These are phyloP conservation scores for Populus pruinosa DNA, from an alignment of 345 rosid genomes.

Conservation along the genomic window DNA sequence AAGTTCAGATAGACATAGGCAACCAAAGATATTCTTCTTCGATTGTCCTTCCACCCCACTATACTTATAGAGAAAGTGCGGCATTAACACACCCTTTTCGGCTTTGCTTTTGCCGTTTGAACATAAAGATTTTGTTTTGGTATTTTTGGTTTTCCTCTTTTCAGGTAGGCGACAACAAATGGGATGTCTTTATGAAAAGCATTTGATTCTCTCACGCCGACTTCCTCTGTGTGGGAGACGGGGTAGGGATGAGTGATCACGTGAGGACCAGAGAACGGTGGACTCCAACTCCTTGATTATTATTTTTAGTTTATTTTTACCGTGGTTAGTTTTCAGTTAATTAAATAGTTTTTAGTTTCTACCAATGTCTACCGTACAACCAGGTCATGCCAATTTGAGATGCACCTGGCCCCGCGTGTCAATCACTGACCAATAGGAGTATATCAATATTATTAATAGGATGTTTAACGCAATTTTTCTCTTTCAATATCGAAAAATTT, in stretches of 20 bases:
- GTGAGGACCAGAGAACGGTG: conserved; percentile 9
- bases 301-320: conserved; percentile 10
- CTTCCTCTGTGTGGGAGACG: not conserved
- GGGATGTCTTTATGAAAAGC: conserved; percentile 31
- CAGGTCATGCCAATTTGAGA: not conserved
- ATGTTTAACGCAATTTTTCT: too few relatives aligned
- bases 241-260: conserved; percentile 15
- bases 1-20: not conserved
- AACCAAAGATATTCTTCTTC: conserved; percentile 19
- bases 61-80: not conserved
- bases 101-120: conserved; percentile 14
- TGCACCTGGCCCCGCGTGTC: not conserved
- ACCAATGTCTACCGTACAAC: not conserved
- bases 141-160: not conserved
- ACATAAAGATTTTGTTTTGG: not conserved
- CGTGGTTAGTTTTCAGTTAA: conserved; percentile 15
- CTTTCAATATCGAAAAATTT: too few relatives aligned
- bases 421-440: too few relatives aligned
- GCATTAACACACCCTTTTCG: conserved; percentile 12
- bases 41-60: not conserved
- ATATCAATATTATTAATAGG: too few relatives aligned
- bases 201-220: conserved; percentile 28
- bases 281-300: conserved; percentile 7
- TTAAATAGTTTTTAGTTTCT: not conserved
- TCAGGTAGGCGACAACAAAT: conserved; percentile 13